These are phyloP conservation scores for Ophiostoma ips DNA, from an alignment of 2,329 filamentous ascomycete genomes.

Conservation along the genomic window DNA sequence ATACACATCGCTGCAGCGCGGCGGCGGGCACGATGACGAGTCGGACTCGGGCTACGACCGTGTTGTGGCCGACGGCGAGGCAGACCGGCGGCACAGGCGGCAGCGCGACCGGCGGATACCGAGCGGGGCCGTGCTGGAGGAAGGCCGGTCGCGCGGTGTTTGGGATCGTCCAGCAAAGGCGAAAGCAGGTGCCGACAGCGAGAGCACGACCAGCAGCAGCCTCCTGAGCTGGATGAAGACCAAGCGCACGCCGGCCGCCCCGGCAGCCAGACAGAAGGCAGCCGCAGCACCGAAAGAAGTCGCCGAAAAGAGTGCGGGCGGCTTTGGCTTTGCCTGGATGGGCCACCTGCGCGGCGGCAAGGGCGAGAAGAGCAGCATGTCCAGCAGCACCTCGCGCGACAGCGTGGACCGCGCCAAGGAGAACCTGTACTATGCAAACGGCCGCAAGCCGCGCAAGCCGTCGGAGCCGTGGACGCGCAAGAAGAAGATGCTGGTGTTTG, in stretches of 20 bases:
- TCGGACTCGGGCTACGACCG: constrained; percentile 8
- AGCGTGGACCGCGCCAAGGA: constrained; percentile 37
- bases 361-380: constrained; percentile 31
- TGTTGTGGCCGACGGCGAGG: constrained; percentile 5
- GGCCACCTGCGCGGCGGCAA: constrained; percentile 26
- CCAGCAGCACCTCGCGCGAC: constrained; percentile 26
- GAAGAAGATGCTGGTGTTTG: constrained; percentile 47
- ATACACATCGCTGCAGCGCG: background rate
- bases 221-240: background rate
- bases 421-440: constrained; percentile 21
- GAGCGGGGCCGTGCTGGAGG: constrained; percentile 56
- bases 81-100: constrained; percentile 8
- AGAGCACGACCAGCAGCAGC: background rate
- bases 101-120: constrained; percentile 41
- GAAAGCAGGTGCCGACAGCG: background rate
- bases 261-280: background rate
- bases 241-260: background rate
- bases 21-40: background rate
- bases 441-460: constrained; percentile 21
- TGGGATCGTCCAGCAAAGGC: background rate
- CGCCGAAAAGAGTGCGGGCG: background rate
- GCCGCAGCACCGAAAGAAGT: background rate
- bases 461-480: constrained; percentile 25
- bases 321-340: background rate
- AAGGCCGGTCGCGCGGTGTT: constrained; percentile 33